A percentile compares a stretch with the other conserved stretches of the same genome.
These are phyloP conservation scores for Agaricus sinodeliciosus DNA, from an alignment of 768 basidiomycete genomes.

Conservation along the genomic window DNA sequence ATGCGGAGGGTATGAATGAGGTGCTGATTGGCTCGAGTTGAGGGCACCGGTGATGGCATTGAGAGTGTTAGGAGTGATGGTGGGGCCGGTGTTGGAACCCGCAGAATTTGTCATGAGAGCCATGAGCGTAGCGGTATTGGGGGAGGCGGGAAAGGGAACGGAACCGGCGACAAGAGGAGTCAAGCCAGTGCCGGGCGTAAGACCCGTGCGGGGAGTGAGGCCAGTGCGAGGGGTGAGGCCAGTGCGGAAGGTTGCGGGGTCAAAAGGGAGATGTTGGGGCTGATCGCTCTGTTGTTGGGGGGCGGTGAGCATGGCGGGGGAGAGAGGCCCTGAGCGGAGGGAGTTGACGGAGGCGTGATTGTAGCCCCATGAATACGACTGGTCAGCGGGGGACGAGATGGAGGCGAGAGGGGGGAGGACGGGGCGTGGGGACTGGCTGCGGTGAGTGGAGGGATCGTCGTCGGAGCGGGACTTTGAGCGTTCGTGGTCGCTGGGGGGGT, in stretches of 20 bases:
- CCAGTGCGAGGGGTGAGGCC: conserved; percentile 86
- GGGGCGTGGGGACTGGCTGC: conserved; percentile 48
- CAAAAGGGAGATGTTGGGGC: conserved; percentile 46
- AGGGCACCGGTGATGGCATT: conserved; percentile 79
- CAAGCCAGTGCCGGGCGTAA: conserved; percentile 69
- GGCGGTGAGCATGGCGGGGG: conserved; percentile 93
- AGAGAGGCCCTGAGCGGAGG: conserved; percentile 87
- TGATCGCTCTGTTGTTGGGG: conserved; percentile 51
- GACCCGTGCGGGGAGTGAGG: conserved; percentile 78
- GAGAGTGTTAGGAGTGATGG: conserved; percentile 72
- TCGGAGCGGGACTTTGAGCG: conserved; percentile 21
- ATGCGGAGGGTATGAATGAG: conserved; percentile 32
- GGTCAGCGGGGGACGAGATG: conserved; percentile 65
- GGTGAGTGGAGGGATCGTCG: conserved; percentile 23
- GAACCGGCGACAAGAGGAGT: conserved; percentile 76
- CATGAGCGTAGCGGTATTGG: conserved; percentile 88
- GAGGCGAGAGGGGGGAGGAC: conserved; percentile 78
- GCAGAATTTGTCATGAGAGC: conserved; percentile 74
- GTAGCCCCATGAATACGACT: conserved; percentile 65
- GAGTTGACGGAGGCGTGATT: conserved; percentile 58
- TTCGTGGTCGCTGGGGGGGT: conserved; percentile 13
- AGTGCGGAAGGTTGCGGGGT: conserved; percentile 69
- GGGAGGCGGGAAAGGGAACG: conserved; percentile 75
- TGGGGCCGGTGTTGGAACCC: conserved; percentile 31
- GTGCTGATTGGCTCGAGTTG: conserved; percentile 25